phyloP scores from a whole-genome alignment of 1,284 basidiomycete species.

The Ceratobasidium sp. region DNA sequence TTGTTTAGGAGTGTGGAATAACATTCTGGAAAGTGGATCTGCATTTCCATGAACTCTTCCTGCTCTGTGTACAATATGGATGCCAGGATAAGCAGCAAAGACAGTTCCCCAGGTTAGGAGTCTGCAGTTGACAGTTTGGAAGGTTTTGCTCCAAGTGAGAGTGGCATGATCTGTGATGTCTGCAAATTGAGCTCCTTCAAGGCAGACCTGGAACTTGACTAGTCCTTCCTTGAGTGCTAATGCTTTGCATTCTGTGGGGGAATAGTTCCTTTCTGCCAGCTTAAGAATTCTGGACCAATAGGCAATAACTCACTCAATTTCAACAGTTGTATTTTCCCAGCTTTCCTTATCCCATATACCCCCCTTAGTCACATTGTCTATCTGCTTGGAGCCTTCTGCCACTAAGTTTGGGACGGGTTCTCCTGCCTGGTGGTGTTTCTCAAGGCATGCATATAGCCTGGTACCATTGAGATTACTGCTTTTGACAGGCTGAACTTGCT shows the following conservation, averaged over 20 bases:
- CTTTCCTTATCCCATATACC: constrained; percentile 42
- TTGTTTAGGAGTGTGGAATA: constrained; percentile 44
- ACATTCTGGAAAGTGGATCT: constrained; percentile 44
- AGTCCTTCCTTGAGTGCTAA: constrained; percentile 49
- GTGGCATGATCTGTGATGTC: constrained; percentile 50
- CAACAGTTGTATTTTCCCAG: constrained; percentile 49
- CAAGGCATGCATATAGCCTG: constrained; percentile 45
- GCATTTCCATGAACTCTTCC: constrained; percentile 51
- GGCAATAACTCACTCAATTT: constrained; percentile 49
- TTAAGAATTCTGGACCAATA: constrained; percentile 50
- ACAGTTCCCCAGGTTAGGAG: constrained; percentile 49
- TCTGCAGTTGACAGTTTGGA: constrained; percentile 49
- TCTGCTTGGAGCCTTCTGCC: constrained; percentile 43
- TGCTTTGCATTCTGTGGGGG: constrained; percentile 51
- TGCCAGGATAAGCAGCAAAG: constrained; percentile 47
- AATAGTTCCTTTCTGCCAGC: constrained; percentile 49
- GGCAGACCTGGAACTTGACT: constrained; percentile 49
- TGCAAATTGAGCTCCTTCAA: constrained; percentile 48
- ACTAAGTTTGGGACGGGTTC: constrained; percentile 44
- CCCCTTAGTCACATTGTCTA: constrained; percentile 6
- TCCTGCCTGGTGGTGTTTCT: constrained; percentile 41
- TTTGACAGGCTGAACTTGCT: constrained; percentile 52
- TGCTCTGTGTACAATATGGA: constrained; percentile 50
- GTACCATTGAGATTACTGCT: constrained; percentile 51
- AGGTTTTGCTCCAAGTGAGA: constrained; percentile 49